A percentile compares a stretch with the other conserved stretches of the same genome.
Evolutionary conservation across 129 eudicot genomes (phyloP).

Genomic region (Tagetes patula): DNA sequence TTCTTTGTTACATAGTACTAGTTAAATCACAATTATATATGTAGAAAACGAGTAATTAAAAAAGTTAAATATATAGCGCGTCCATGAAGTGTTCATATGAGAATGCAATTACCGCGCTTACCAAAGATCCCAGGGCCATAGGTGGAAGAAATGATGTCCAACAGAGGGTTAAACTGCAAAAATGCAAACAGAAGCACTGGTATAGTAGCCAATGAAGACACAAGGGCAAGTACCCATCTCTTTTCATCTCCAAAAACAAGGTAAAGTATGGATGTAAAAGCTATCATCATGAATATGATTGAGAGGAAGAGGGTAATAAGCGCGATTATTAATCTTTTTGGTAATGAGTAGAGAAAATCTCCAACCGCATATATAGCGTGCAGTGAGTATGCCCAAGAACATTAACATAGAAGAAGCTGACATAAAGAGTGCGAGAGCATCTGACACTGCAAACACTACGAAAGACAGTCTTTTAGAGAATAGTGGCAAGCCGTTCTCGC

Average conservation of each 20-base stretch:
- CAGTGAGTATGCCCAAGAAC: conserved; percentile 30
- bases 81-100: not conserved
- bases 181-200: conserved; percentile 23
- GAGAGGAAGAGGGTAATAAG: conserved; percentile 30
- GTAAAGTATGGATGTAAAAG: conserved; percentile 18
- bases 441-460: conserved; percentile 5
- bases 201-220: conserved; percentile 21
- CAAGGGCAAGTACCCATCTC: conserved; percentile 21
- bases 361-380: conserved; percentile 18
- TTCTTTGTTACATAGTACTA: not conserved
- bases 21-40: not conserved
- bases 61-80: not conserved
- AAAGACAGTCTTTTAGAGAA: not conserved
- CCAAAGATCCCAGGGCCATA: conserved; percentile 19
- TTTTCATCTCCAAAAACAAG: conserved; percentile 28
- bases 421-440: conserved; percentile 29
- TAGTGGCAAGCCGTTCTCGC: conserved; percentile 11
- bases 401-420: conserved; percentile 28
- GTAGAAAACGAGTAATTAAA: not conserved
- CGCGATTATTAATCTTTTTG: conserved; percentile 29
- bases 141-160: conserved; percentile 18
- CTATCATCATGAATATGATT: conserved; percentile 28
- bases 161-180: conserved; percentile 22
- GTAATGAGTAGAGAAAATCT: conserved; percentile 25
- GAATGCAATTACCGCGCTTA: conserved; percentile 18